Evolutionary conservation across 2,329 filamentous ascomycete genomes (phyloP).

Genomic region (Aspergillus neoniger): DNA sequence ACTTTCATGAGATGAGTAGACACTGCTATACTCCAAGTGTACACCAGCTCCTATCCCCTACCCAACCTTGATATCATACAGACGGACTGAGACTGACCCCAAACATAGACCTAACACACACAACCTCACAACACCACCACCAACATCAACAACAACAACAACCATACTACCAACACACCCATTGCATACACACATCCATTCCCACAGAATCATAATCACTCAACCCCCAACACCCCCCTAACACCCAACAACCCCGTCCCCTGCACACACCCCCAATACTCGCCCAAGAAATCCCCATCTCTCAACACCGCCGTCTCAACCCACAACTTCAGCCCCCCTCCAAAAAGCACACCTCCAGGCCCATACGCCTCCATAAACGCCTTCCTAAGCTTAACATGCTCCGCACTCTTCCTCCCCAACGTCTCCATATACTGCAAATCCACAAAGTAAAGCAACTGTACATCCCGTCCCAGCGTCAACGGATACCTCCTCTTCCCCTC

Average conservation of each 20-base stretch:
- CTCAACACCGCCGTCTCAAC: constrained; percentile 22
- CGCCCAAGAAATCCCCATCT: constrained; percentile 16
- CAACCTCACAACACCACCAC: no score
- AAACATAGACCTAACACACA: no score
- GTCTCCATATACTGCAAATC: constrained; percentile 20
- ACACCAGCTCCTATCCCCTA: no score
- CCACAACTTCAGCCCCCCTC: constrained; percentile 16
- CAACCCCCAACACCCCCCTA: not conserved
- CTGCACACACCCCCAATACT: constrained; percentile 23
- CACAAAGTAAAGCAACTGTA: constrained; percentile 22
- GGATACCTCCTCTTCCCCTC: not conserved
- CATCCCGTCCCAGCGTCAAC: constrained; percentile 17
- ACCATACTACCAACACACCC: no score
- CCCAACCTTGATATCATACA: no score
- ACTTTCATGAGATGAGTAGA: no score
- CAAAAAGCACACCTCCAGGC: constrained; percentile 7
- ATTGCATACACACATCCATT: no score
- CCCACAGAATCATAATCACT: not conserved
- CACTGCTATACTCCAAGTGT: no score
- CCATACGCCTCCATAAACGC: constrained; percentile 19
- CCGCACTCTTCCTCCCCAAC: constrained; percentile 13
- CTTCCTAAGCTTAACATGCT: constrained; percentile 15
- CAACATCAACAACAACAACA: no score
- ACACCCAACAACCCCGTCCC: constrained; percentile 21
- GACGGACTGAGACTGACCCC: no score